These are phyloP conservation scores for Pythium vanterpoolii DNA, from an alignment of 352 stramenopile genomes.

Conservation along the genomic window DNA sequence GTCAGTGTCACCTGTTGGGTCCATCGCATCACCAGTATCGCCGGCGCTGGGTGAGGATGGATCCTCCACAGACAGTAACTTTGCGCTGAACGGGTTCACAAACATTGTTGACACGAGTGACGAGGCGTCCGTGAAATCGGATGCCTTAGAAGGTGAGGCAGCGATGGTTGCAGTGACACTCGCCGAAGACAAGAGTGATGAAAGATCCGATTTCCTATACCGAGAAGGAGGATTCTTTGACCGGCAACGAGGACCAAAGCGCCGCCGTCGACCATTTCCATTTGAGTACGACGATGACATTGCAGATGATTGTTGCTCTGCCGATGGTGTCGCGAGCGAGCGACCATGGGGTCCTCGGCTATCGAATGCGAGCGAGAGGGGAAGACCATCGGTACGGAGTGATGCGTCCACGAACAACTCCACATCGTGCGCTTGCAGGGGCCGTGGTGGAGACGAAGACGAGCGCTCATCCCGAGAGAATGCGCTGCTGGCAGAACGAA, in stretches of 20 bases:
- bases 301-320: conserved; percentile 5
- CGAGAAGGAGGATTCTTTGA: conserved; percentile 80
- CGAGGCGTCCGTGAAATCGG: conserved; percentile 16
- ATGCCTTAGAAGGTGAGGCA: neutral
- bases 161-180: conserved; percentile 20
- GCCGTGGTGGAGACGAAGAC: neutral
- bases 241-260: conserved; percentile 60
- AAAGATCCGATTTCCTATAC: conserved; percentile 72
- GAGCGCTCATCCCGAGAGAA: neutral
- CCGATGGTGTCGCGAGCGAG: conserved; percentile 10
- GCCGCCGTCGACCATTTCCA: conserved; percentile 46
- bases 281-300: conserved; percentile 43
- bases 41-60: neutral
- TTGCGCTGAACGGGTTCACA: conserved; percentile 56
- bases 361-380: conserved; percentile 1
- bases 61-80: conserved; percentile 25
- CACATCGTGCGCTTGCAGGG: conserved; percentile 4
- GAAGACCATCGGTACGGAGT: conserved; percentile 11
- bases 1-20: neutral
- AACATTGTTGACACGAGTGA: conserved; percentile 37
- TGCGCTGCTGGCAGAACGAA: conserved; percentile 1
- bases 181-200: conserved; percentile 22
- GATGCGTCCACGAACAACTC: conserved; percentile 7
- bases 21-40: neutral
- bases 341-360: conserved; percentile 6